These are phyloP conservation scores for Tricharina praecox DNA, from an alignment of 495 filamentous ascomycete genomes.

Conservation along the genomic window DNA sequence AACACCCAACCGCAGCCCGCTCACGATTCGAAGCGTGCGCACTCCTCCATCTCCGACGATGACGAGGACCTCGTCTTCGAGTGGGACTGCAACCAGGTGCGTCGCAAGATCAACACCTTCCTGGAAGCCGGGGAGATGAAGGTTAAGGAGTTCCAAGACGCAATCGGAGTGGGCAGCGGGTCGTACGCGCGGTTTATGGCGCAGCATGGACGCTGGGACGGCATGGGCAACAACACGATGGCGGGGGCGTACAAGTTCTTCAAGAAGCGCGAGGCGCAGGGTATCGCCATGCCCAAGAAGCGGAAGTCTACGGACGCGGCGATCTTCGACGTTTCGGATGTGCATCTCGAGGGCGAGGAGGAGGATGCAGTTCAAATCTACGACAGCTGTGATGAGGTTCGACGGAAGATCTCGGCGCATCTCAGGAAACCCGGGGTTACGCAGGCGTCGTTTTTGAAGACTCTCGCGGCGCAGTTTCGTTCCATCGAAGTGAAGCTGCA, in stretches of 20 bases:
- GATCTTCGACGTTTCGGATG: conserved; percentile 24
- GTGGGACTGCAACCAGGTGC: conserved; percentile 13
- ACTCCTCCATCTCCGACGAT: background rate
- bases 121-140: conserved; percentile 19
- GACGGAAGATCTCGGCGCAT: conserved; percentile 36
- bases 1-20: no score
- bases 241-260: conserved; percentile 29
- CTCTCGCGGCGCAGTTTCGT: conserved; percentile 30
- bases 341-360: conserved; percentile 32
- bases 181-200: conserved; percentile 28
- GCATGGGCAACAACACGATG: conserved; percentile 22
- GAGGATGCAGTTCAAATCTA: conserved; percentile 31
- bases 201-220: conserved; percentile 17
- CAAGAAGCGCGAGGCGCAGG: conserved; percentile 29
- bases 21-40: no score
- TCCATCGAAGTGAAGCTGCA: conserved; percentile 25
- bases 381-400: conserved; percentile 41
- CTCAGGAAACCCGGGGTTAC: conserved; percentile 34
- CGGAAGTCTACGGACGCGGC: conserved; percentile 22
- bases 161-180: conserved; percentile 11
- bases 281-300: conserved; percentile 24
- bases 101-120: conserved; percentile 10
- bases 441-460: conserved; percentile 35
- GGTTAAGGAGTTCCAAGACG: conserved; percentile 15
- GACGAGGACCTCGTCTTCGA: background rate